These are phyloP conservation scores for Agastache rugosa DNA, from an alignment of 257 asterid species.

Conservation along the genomic window DNA sequence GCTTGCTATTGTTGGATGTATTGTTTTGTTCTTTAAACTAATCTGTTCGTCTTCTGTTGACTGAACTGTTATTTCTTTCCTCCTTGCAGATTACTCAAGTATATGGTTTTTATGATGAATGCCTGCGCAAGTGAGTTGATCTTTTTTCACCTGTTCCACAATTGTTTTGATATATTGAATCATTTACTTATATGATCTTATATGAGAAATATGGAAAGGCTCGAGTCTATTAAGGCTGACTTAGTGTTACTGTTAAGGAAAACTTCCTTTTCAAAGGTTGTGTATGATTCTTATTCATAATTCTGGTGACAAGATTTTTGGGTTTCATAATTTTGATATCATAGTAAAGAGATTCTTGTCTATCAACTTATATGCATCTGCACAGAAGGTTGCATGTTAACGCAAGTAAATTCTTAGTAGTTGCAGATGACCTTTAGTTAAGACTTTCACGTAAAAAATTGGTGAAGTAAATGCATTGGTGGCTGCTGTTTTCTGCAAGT, in stretches of 20 bases:
- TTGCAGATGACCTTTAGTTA: slow-evolving; percentile 8
- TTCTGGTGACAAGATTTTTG: not conserved
- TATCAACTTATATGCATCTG: not conserved
- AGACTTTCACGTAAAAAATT: not conserved
- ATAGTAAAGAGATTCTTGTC: not conserved
- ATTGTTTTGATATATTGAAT: not conserved
- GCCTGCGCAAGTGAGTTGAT: slow-evolving; percentile 75
- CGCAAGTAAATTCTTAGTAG: slow-evolving; percentile 17
- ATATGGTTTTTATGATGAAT: slow-evolving; percentile 82
- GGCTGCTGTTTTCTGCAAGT: not conserved
- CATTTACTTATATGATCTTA: slow-evolving; percentile 6
- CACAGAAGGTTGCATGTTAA: not conserved
- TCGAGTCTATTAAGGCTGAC: not conserved
- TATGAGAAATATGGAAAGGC: slow-evolving; percentile 3
- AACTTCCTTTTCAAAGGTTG: slow-evolving; percentile 4
- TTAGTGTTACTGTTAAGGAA: slow-evolving; percentile 1
- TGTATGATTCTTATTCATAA: slow-evolving; percentile 6
- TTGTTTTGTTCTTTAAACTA: slow-evolving; percentile 6
- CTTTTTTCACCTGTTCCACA: slow-evolving; percentile 10
- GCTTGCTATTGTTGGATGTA: slow-evolving; percentile 20
- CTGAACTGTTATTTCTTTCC: slow-evolving; percentile 6
- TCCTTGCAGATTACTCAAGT: slow-evolving; percentile 76
- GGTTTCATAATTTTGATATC: not conserved
- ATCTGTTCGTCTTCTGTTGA: slow-evolving; percentile 22
- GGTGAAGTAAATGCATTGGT: slow-evolving; percentile 1